Conservation (phyloP, 495 filamentous ascomycete genomes). For the Neurospora tetraspora region DNA sequence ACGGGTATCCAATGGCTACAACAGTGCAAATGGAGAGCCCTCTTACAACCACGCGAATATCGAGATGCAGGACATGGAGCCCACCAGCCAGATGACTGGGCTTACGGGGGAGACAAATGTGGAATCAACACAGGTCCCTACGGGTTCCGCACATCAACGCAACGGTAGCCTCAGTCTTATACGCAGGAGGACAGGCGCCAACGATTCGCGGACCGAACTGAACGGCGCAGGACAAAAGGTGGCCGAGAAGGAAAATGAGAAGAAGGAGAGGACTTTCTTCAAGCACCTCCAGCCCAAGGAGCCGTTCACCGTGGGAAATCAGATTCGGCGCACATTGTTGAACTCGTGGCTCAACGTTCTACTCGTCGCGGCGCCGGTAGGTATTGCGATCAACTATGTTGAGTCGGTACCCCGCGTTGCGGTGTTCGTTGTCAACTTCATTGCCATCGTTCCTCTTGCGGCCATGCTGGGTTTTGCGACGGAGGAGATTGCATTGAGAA, state of each 20-base stretch:
- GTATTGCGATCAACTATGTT: constrained; percentile 64
- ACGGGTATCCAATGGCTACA: not conserved
- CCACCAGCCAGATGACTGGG: constrained; percentile 1
- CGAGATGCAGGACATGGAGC: constrained; percentile 1
- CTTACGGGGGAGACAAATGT: constrained; percentile 3
- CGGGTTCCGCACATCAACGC: not conserved
- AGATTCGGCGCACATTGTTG: constrained; percentile 61
- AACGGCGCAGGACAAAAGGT: not conserved
- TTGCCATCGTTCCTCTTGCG: constrained; percentile 84
- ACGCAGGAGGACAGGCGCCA: not conserved
- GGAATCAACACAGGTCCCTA: not conserved
- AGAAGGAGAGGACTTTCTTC: constrained; percentile 30
- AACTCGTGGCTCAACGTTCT: constrained; percentile 80
- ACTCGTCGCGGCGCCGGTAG: constrained; percentile 66
- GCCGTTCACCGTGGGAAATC: constrained; percentile 56
- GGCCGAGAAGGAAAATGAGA: constrained; percentile 12
- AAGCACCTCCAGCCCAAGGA: constrained; percentile 34
- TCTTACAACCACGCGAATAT: not conserved
- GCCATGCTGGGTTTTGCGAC: constrained; percentile 84
- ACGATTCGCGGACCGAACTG: not conserved
- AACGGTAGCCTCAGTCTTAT: not conserved
- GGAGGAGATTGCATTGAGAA: constrained; percentile 73
- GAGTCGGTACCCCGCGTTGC: constrained; percentile 40
- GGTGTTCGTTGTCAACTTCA: constrained; percentile 81
- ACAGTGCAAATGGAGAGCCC: not conserved